Evolutionary conservation across 352 stramenopile species (phyloP).

Genomic region (Pythium aquatile): DNA sequence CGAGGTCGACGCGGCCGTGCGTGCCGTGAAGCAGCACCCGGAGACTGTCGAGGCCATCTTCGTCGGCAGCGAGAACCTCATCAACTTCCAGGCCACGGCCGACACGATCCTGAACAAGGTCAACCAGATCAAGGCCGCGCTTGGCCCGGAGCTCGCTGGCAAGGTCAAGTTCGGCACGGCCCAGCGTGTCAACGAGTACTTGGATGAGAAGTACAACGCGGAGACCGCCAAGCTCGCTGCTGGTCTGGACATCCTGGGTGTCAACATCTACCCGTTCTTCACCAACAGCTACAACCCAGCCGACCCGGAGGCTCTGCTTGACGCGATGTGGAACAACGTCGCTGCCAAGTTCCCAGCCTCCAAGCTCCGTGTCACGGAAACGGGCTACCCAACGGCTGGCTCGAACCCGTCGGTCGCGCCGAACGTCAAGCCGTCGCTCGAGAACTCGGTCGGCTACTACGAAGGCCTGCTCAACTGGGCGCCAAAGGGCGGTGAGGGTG

Average conservation of each 20-base stretch:
- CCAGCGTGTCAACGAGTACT: conserved; percentile 35
- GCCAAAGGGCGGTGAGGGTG: conserved; percentile 9
- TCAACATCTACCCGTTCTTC: conserved; percentile 51
- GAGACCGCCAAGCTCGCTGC: conserved; percentile 12
- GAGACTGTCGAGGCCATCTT: conserved; percentile 44
- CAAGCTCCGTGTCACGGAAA: conserved; percentile 29
- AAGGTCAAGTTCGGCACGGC: conserved; percentile 55
- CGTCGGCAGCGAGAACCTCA: conserved; percentile 44
- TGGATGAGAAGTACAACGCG: conserved; percentile 23
- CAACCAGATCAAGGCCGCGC: conserved; percentile 30
- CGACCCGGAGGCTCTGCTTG: conserved; percentile 17
- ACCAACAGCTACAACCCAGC: conserved; percentile 25
- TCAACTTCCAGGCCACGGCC: conserved; percentile 15
- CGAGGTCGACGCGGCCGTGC: conserved; percentile 40
- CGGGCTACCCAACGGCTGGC: conserved; percentile 23
- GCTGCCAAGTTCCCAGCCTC: conserved; percentile 10
- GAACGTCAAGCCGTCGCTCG: conserved; percentile 19
- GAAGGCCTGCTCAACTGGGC: conserved; percentile 22
- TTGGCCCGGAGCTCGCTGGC: conserved; percentile 21
- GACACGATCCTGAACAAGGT: conserved; percentile 30
- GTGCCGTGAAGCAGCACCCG: conserved; percentile 45
- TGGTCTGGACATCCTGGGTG: conserved; percentile 24
- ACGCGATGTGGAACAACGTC: conserved; percentile 24
- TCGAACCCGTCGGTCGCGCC: conserved; percentile 11
- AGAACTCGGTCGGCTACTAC: conserved; percentile 24